Base-by-base conservation (phyloP, 139 green algal genomes). In the Chlorella sp. region DNA sequence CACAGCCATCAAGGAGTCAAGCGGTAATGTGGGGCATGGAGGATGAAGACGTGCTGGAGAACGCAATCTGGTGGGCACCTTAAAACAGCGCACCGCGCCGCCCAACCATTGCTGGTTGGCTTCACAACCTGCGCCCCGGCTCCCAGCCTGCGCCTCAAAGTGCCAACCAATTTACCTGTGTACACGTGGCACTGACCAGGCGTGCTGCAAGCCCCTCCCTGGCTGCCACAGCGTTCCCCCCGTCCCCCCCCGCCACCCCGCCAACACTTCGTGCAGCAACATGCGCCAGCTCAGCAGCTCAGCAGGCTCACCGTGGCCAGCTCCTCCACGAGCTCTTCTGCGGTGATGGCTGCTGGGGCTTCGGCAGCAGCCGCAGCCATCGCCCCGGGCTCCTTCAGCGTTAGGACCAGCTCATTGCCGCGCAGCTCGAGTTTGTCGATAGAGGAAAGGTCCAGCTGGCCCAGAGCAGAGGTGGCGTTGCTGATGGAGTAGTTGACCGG, bases 321-420 rank as follows among this genome's bases (percentile, higher is more conserved):
- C 21, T 78, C 71, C 3, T 78, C 71, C 71, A n/a, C 71, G 34
- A 34, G 71, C 71, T 78, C 32, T 30, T 21, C 78, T 61, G 32
- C 68, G 68, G 24, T 34, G 68, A 30, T 83, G 77, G 21, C 18
- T 83, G 39, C 19, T 28, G 36, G 16, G n/a, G 30, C 75, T 12
- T 3, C 82, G 24, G 36, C 28, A 11, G 18, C 85, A 57, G 85
- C 68, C 30, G 30, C 69, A 30, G n/a, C 30, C n/a, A n/a, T n/a
- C n/a, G 32, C n/a, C 71, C 14, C 14, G 34, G 36, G 57, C 24
- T 28, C 77, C 34, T 37, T 36, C 57, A 90, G 42, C 3, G 80
- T 92, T 18, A 88, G 71, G 24, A 88, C 83, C 48, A 92, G 32
- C 82, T 90, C 78, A 61, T 89, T 89, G 69, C 89, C 85, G 21